Conservation (phyloP, 768 basidiomycete species). For the Chiua virens region DNA sequence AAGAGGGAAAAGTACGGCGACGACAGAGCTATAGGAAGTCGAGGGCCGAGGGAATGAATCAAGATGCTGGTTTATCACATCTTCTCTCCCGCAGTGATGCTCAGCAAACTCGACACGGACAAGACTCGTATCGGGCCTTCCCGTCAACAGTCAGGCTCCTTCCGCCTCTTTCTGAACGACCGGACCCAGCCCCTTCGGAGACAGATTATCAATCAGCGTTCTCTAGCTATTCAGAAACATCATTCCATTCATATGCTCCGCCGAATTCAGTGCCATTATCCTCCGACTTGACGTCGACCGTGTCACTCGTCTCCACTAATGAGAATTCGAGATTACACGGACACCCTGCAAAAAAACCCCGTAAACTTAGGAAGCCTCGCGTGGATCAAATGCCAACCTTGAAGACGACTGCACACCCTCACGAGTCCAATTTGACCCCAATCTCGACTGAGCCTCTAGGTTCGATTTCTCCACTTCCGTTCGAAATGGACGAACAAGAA, state of each 20-base stretch:
- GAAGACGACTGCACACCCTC: not conserved
- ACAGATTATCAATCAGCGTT: conserved; percentile 10
- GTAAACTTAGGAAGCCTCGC: conserved; percentile 1
- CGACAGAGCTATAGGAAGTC: conserved; percentile 39
- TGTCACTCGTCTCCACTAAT: not conserved
- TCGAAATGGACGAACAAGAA: conserved; percentile 59
- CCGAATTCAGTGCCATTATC: not conserved
- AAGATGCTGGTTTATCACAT: conserved; percentile 9
- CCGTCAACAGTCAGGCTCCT: conserved; percentile 22
- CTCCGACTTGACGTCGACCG: conserved; percentile 4
- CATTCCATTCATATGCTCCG: conserved; percentile 1
- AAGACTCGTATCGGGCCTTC: not conserved
- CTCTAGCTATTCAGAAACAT: conserved; percentile 8
- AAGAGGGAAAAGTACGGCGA: conserved; percentile 62
- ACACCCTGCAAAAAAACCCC: not conserved
- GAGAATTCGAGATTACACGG: not conserved
- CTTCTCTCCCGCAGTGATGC: not conserved
- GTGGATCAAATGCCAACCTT: not conserved
- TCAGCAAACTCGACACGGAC: not conserved
- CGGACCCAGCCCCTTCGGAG: conserved; percentile 10
- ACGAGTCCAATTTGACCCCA: not conserved
- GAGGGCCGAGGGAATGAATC: conserved; percentile 6
- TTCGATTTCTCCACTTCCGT: conserved; percentile 12
- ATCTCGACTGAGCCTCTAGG: not conserved
- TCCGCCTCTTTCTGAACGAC: conserved; percentile 20